Base-by-base conservation (phyloP, 2,329 filamentous ascomycete genomes). In the Mariannaea sp. region DNA sequence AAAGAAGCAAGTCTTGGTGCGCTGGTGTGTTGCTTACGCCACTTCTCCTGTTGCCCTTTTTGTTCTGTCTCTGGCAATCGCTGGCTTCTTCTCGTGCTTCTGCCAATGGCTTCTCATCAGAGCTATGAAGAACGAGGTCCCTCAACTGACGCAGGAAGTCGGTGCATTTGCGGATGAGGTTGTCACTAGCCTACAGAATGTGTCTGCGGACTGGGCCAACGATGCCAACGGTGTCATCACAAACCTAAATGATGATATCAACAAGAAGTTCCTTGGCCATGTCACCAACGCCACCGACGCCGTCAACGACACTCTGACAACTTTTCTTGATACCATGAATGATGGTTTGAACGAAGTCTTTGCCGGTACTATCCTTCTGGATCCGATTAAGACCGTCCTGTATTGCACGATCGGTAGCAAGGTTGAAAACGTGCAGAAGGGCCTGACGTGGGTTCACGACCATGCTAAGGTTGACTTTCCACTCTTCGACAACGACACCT, bases 391-490 rank as follows among this genome's bases (percentile, higher is more conserved):
- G 65, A 87, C 90, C 36, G 84, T 97, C 27, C 81, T 97, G 58
- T 83, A 90, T 68, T 97, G 94, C 68, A 79, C 97, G n/a, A 84
- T 97, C 59, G 85, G 87, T 7, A 80, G 96, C 67, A 97, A 97
- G 77, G 81, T 97, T 58, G 85, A 89, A 61, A 83, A 86, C 17
- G 84, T 99, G 60, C 85, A 97, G 70, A 87, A 89, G 67, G 94
- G 89, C 10, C 80, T 97, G n/a, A 96, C 90, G 1, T 99, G 93
- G 93, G 89, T 96, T 9, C 84, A 89, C 65, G 87, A 97, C 61
- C 78, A 97, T 69, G 91, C 94, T 3, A 83, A 94, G 57, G 81
- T 99, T 63, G 77, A 84, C 55, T 88, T 99, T 63, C 94, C 94
- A 0, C 73, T 83, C 47, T 85, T 97, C 56, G 79, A 84, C 20